Conservation (phyloP, 2,329 filamentous ascomycete species). For the Orbilia blumenaviensis region DNA sequence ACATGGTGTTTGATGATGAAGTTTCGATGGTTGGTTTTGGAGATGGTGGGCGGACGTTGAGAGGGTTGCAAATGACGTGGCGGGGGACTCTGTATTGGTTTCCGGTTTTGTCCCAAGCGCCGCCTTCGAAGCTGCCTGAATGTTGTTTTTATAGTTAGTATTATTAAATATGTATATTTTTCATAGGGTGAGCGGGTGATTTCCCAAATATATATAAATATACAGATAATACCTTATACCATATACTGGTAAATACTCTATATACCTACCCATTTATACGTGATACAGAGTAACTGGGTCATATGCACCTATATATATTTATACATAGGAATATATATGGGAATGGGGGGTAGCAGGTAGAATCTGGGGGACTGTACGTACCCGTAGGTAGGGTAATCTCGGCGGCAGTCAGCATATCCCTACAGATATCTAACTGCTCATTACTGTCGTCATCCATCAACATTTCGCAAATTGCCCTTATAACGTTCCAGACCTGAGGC, state of each 20-base stretch:
- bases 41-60: constrained; percentile 14
- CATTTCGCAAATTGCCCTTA: constrained; percentile 24
- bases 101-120: constrained; percentile 25
- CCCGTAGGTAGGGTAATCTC: constrained; percentile 41
- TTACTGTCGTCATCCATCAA: constrained; percentile 21
- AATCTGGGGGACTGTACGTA: too few species aligned
- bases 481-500: constrained; percentile 23
- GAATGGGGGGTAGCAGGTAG: too few species aligned
- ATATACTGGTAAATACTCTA: too few species aligned
- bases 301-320: too few species aligned
- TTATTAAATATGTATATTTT: too few species aligned
- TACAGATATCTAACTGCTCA: constrained; percentile 8
- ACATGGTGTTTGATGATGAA: constrained; percentile 17
- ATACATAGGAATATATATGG: too few species aligned
- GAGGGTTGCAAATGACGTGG: constrained; percentile 29
- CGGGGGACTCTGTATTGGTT: constrained; percentile 34
- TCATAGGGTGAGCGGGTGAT: too few species aligned
- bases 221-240: too few species aligned
- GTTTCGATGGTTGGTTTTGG: not conserved
- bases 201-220: too few species aligned
- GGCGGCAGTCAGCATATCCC: constrained; percentile 33
- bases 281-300: too few species aligned
- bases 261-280: too few species aligned
- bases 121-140: constrained; percentile 14
- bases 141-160: constrained; percentile 3